Evolutionary conservation across 2,329 filamentous ascomycete genomes (phyloP).

Genomic region (Penicillium sclerotigenum): DNA sequence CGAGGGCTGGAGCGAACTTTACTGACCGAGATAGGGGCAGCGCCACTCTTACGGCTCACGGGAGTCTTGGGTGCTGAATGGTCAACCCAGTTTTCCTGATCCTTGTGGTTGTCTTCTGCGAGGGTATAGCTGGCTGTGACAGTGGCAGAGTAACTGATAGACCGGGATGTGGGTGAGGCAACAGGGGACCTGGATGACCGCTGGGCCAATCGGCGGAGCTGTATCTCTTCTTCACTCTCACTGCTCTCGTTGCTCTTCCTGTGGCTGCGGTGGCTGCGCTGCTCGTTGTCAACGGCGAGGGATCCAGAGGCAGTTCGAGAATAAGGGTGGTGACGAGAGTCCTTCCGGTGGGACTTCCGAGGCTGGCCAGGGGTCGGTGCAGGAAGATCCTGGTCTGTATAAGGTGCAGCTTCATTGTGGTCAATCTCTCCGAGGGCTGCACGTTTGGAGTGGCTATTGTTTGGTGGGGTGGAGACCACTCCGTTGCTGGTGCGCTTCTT

Average conservation of each 20-base stretch:
- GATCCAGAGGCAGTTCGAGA: constrained; percentile 53
- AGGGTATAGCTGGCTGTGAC: constrained; percentile 65
- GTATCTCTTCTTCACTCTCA: constrained; percentile 80
- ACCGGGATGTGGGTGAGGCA: constrained; percentile 62
- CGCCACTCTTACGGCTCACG: constrained; percentile 52
- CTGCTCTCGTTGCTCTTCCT: constrained; percentile 56
- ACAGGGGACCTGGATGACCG: constrained; percentile 62
- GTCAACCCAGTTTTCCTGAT: constrained; percentile 64
- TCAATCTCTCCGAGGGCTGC: constrained; percentile 93
- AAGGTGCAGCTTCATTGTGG: constrained; percentile 61
- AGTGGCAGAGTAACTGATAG: constrained; percentile 71
- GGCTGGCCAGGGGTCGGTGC: constrained; percentile 95
- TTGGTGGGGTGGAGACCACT: constrained; percentile 79
- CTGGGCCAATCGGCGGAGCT: constrained; percentile 70
- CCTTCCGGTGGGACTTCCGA: constrained; percentile 77
- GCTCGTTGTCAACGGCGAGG: constrained; percentile 39
- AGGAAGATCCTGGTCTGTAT: constrained; percentile 78
- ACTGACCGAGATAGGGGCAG: constrained; percentile 52
- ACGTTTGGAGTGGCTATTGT: constrained; percentile 70
- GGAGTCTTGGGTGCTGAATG: constrained; percentile 52
- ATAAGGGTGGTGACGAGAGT: constrained; percentile 71
- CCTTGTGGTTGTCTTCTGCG: constrained; percentile 61
- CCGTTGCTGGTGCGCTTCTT: constrained; percentile 62
- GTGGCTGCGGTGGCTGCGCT: constrained; percentile 51
- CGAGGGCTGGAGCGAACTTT: constrained; percentile 62